Evolutionary conservation across 108 stramenopile species (phyloP), one percentile per base, ranked within the genome.

Genomic region (Stephanodiscus minutulus): DNA sequence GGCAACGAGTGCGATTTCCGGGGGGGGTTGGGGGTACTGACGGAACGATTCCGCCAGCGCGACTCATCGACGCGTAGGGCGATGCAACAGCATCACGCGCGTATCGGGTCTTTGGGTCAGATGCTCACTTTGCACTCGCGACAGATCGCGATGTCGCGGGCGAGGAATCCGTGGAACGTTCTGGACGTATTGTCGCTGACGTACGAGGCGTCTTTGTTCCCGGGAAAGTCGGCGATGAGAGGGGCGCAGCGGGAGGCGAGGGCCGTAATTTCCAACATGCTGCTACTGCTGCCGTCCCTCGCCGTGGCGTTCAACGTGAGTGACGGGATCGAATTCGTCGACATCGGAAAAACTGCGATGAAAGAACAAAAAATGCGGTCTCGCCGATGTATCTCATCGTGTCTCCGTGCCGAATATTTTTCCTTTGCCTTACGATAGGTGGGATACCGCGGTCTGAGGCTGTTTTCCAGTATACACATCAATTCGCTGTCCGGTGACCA

Each of bases 141-240:
- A 20, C 70, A 37, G 8, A 36, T 61, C 60, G 5, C 36, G 33
- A 48, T 61, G 60, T 20, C 37, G 1, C 18, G 59, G 35, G 29
- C n/a, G 21, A 60, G 46, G 46, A 64, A 73, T 70, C 58, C 57
- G 6, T 73, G 73, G 21, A 70, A 71, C 70, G 20, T 61, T 0
- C 58, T 67, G 43, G 56, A 81, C 49, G 70, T 81, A 3, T 21
- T 81, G 12, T 43, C 36, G 7, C 21, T 81, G 54, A 39, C 60
- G 2, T 70, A 61, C 13, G 73, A 74, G 28, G 73, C 52, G 5
- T 47, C 43, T 22, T 61, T 63, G 24, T 81, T 74, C 36, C 69
- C 80, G 0, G 73, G 64, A 12, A 20, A 69, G 46, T 74, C 74
- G 20, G 61, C 52, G 7, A 63, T 36, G 27, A 39, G 27, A 36